These are phyloP conservation scores for Neurospora sp. DNA, from an alignment of 495 filamentous ascomycete species.

Conservation along the genomic window DNA sequence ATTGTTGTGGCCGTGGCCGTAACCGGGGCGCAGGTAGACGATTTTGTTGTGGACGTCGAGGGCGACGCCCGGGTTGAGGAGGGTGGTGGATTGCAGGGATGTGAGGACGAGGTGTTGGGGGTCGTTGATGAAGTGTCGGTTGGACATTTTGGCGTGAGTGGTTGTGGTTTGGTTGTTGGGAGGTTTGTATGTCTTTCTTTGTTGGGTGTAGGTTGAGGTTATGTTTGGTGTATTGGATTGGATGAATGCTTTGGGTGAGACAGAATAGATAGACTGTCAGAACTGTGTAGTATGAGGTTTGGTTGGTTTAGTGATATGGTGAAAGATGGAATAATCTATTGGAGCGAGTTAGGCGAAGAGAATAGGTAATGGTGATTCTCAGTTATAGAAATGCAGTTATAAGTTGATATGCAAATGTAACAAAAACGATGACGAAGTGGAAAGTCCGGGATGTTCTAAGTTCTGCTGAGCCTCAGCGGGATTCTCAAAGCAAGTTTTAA, in stretches of 20 bases:
- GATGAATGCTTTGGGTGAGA: too few relatives aligned
- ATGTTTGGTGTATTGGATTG: neutral
- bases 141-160: slow-evolving; percentile 43
- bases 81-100: slow-evolving; percentile 64
- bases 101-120: slow-evolving; percentile 68
- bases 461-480: too few relatives aligned
- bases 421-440: neutral
- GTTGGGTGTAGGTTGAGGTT: neutral
- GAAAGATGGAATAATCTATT: too few relatives aligned
- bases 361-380: too few relatives aligned
- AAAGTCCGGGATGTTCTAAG: neutral
- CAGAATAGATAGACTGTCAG: too few relatives aligned
- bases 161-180: too few relatives aligned
- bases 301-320: too few relatives aligned
- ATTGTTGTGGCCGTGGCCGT: neutral
- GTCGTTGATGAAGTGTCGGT: slow-evolving; percentile 91
- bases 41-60: slow-evolving; percentile 78
- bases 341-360: too few relatives aligned
- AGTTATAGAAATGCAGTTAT: too few relatives aligned
- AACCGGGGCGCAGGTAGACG: slow-evolving; percentile 59
- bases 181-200: neutral
- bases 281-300: too few relatives aligned
- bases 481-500: neutral
- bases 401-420: too few relatives aligned
- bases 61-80: slow-evolving; percentile 77